These are phyloP conservation scores for Lathyrus tuberosus DNA, from an alignment of 306 rosid genomes.

Conservation along the genomic window DNA sequence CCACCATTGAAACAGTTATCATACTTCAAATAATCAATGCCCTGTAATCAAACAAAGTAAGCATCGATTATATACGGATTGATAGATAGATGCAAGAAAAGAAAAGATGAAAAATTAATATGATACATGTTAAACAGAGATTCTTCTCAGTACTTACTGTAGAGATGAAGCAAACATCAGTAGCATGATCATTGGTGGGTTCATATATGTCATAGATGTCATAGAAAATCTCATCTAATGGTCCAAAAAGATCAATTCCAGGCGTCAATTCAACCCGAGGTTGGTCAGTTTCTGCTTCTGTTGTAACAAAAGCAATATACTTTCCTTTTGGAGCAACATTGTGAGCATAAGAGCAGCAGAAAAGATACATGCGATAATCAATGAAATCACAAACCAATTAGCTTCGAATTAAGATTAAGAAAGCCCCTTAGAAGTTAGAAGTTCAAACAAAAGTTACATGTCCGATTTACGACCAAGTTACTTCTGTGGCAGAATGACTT, in stretches of 20 bases:
- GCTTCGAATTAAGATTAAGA: not conserved
- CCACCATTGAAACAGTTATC: slow-evolving; percentile 80
- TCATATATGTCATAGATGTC: slow-evolving; percentile 65
- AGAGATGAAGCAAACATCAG: slow-evolving; percentile 74
- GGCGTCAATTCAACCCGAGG: slow-evolving; percentile 74
- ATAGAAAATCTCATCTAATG: slow-evolving; percentile 73
- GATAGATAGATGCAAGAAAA: not conserved
- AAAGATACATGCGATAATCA: slow-evolving; percentile 60
- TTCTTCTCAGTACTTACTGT: slow-evolving; percentile 54
- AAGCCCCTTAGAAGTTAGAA: too few species aligned
- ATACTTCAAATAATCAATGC: slow-evolving; percentile 96
- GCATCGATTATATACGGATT: not conserved
- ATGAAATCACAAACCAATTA: not conserved
- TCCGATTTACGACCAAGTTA: slow-evolving; percentile 74
- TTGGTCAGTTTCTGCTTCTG: slow-evolving; percentile 74
- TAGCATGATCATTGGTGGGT: slow-evolving; percentile 58
- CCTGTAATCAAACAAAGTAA: slow-evolving; percentile 51
- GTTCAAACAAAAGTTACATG: too few species aligned
- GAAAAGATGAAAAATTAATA: slow-evolving; percentile 2
- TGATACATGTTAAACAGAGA: slow-evolving; percentile 27
- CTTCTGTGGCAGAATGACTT: slow-evolving; percentile 85
- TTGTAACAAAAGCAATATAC: slow-evolving; percentile 76
- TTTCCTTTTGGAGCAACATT: slow-evolving; percentile 76
- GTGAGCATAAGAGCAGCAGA: slow-evolving; percentile 85
- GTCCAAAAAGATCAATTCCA: slow-evolving; percentile 70